Evolutionary conservation across 257 asterid species (phyloP).

Genomic region (Solanum okadae): DNA sequence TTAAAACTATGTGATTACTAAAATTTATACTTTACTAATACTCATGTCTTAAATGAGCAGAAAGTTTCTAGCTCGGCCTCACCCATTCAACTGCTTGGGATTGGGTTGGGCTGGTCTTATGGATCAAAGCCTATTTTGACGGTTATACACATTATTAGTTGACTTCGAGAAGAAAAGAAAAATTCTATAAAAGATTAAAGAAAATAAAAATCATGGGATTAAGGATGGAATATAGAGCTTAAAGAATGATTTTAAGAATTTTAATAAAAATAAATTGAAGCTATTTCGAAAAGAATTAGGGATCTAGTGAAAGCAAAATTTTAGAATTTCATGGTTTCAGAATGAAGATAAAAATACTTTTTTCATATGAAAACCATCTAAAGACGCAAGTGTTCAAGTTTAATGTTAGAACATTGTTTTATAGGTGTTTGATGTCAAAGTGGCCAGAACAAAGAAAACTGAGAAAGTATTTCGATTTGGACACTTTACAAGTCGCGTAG

Average conservation of each 20-base stretch:
- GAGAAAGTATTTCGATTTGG: background rate
- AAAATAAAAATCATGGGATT: background rate
- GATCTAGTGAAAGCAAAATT: background rate
- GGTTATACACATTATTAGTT: too few relatives aligned
- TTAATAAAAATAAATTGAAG: background rate
- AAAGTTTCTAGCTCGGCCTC: background rate
- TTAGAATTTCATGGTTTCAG: background rate
- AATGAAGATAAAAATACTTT: background rate
- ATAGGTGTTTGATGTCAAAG: background rate
- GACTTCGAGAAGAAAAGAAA: background rate
- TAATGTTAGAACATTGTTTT: too few relatives aligned
- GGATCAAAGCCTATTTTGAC: background rate
- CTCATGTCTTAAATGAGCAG: background rate
- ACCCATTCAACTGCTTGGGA: background rate
- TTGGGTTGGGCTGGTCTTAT: background rate
- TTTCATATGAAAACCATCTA: background rate
- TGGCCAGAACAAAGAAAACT: background rate
- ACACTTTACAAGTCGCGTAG: too few relatives aligned
- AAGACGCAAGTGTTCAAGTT: background rate
- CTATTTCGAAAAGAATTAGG: background rate
- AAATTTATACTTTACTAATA: too few relatives aligned
- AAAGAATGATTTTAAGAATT: background rate
- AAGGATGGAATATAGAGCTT: background rate
- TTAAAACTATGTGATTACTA: too few relatives aligned
- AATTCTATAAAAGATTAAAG: too few relatives aligned